A percentile compares a stretch with the other conserved stretches of the same genome.
Conservation (phyloP, 1,284 basidiomycete species). For the Grifola frondosa region DNA sequence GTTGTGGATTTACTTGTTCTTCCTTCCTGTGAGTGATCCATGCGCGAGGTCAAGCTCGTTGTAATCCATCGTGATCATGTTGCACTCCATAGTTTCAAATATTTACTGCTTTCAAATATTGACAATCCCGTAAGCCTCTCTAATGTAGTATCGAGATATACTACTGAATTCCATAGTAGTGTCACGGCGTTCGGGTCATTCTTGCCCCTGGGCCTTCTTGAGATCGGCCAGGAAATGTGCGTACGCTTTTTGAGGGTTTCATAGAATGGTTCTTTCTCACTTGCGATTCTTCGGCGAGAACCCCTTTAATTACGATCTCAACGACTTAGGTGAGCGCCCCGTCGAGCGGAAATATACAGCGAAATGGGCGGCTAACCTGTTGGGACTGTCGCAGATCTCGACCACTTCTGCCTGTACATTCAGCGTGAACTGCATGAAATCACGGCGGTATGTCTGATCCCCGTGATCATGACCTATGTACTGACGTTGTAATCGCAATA, state of each 20-base stretch:
- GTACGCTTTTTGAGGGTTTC: conserved; percentile 22
- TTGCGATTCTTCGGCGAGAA: conserved; percentile 61
- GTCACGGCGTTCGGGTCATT: conserved; percentile 62
- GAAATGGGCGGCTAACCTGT: too few species aligned
- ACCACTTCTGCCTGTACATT: conserved; percentile 61
- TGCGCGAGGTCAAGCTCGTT: not conserved
- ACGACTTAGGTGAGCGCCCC: conserved; percentile 53
- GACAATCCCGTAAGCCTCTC: conserved; percentile 47
- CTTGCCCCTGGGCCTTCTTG: conserved; percentile 66
- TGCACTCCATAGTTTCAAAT: conserved; percentile 51
- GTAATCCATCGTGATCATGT: not conserved
- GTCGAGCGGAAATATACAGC: too few species aligned
- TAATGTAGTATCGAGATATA: not conserved
- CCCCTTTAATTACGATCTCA: conserved; percentile 68
- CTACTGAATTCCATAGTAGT: conserved; percentile 17
- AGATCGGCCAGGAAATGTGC: conserved; percentile 69
- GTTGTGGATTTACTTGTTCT: conserved; percentile 65
- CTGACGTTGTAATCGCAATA: too few species aligned
- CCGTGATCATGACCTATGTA: too few species aligned
- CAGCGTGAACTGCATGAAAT: conserved; percentile 68
- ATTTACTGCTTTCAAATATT: conserved; percentile 48
- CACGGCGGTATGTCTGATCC: conserved; percentile 51
- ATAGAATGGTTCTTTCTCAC: too few species aligned
- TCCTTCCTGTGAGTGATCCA: conserved; percentile 55
- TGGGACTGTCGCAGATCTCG: conserved; percentile 64